These are phyloP conservation scores for Coemansia sp. DNA, from an alignment of 192 early-diverging fungal species.

Conservation along the genomic window DNA sequence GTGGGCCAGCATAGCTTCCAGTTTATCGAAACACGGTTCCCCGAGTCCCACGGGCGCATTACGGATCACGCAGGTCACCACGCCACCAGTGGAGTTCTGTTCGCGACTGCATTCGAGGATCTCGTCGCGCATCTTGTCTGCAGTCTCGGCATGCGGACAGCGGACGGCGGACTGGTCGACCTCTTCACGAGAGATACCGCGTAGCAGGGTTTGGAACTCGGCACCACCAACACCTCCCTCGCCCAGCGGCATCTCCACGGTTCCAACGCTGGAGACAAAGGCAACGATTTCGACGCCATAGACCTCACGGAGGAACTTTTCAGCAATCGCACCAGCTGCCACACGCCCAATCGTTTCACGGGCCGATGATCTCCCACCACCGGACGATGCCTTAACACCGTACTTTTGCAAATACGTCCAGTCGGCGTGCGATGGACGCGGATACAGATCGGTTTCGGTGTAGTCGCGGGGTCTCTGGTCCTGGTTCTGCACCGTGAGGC, in stretches of 20 bases:
- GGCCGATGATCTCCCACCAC: conserved; percentile 92
- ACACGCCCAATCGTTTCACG: conserved; percentile 97
- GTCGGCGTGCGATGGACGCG: conserved; percentile 97
- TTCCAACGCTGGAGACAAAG: conserved; percentile 89
- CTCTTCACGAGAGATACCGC: conserved; percentile 65
- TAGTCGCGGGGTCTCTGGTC: conserved; percentile 98
- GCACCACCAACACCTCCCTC: conserved; percentile 23
- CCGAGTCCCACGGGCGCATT: conserved; percentile 89
- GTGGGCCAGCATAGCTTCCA: conserved; percentile 94
- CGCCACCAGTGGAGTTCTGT: conserved; percentile 93
- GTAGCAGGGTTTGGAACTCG: conserved; percentile 68
- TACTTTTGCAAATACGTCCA: conserved; percentile 97
- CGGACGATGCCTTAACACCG: conserved; percentile 90
- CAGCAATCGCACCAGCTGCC: conserved; percentile 95
- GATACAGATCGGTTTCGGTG: conserved; percentile 92
- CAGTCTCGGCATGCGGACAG: conserved; percentile 78
- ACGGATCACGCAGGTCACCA: conserved; percentile 94
- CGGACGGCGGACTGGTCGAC: conserved; percentile 87
- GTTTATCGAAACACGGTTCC: conserved; percentile 98
- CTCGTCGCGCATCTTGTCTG: conserved; percentile 81
- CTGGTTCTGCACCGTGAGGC: conserved; percentile 86
- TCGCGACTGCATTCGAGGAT: conserved; percentile 78
- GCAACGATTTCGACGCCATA: conserved; percentile 91
- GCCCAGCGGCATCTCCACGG: conserved; percentile 72
- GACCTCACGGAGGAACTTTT: conserved; percentile 85